Evolutionary conservation across 345 rosid species (phyloP), one percentile per base, ranked within the genome.

Genomic region (Bretschneidera sinensis): DNA sequence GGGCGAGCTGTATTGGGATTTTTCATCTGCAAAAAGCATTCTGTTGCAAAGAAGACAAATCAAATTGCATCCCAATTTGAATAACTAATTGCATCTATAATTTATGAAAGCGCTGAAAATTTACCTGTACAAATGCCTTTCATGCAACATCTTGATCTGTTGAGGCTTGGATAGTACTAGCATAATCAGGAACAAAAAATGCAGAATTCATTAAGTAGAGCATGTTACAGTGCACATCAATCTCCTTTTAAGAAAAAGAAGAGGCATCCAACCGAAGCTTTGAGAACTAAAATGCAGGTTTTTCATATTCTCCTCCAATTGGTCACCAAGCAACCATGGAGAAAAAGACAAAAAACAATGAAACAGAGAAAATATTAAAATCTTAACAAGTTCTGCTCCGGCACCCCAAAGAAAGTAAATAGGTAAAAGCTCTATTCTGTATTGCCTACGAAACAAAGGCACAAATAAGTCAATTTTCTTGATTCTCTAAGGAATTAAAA

Each of bases 1-100:
- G 98, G 98, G 64, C 85, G 92, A 50, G 88, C 68, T 13, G 96
- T 83, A 76, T 83, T 86, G 20, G 96, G 98, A 85, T 83, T 87
- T 80, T 95, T 95, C 99, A 95, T 91, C 79, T 88, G 97, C 78
- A 95, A 82, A 78, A 95, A 95, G 75, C 99, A 95, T 80, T 95
- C 99, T 95, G 85, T 66, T 55, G 34, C 70, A 74, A 61, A 66
- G 21, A 54, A 55, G 60, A 54, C 16, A 43, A 51, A 54, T 65
- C 48, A 70, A 77, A 51, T 13, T 48, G 14, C 47, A 63, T 47
- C 24, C 48, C 63, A 19, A 59, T 24, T 21, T 33, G 7, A 48
- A 21, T 35, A 66, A 54, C 57, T 66, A 52, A 50, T 17, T 16
- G n/a, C n/a, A n/a, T 9, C 34, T 51, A 15, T 16, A 1, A 48